Base-by-base conservation (phyloP, 768 basidiomycete species). In the Kwoniella europaea region DNA sequence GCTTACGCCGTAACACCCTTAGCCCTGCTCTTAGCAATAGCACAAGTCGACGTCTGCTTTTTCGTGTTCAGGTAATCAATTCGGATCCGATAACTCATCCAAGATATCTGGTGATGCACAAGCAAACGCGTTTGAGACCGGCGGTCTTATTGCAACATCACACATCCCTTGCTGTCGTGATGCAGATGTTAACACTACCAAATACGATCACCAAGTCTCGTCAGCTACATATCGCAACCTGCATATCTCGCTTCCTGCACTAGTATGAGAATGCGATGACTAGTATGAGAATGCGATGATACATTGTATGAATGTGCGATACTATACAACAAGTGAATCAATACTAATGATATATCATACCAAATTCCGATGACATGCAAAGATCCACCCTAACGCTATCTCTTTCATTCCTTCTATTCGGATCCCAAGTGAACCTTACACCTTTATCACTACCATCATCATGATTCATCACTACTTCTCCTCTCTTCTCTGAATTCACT, bases 351-450 rank as follows among this genome's bases (percentile, higher is more conserved):
- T 16, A 16, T 50, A 50, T 18, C 46, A 50, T 18, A 13, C 46
- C 46, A 16, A 20, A 24, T 43, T 43, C 42, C 42, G 59, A 61
- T 27, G 41, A 12, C 35, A 61, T 61, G 59, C 59, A 61, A 61
- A 22, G 20, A 61, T 61, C 59, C 12, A 59, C 41, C 9, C 29
- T 41, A 43, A 42, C 59, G 13, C 41, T 61, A 16, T n/a, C 43
- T 7, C 42, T 41, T 22, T 65, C 53, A n/a, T 18, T 41, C 12
- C n/a, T 55, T 42, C 54, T 50, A 9, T 24, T 55, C 24, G 27
- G n/a, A 55, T 65, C 35, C 63, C 63, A 65, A n/a, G 55, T 22
- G 13, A 16, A 64, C 15, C 22, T 15, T 52, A 52, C 7, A 20
- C 27, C 16, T 43, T 43, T 7, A 24, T 52, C 52, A 9, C 42